Evolutionary conservation across 495 filamentous ascomycete genomes (phyloP).

Genomic region (Mycothermus thermophilus): DNA sequence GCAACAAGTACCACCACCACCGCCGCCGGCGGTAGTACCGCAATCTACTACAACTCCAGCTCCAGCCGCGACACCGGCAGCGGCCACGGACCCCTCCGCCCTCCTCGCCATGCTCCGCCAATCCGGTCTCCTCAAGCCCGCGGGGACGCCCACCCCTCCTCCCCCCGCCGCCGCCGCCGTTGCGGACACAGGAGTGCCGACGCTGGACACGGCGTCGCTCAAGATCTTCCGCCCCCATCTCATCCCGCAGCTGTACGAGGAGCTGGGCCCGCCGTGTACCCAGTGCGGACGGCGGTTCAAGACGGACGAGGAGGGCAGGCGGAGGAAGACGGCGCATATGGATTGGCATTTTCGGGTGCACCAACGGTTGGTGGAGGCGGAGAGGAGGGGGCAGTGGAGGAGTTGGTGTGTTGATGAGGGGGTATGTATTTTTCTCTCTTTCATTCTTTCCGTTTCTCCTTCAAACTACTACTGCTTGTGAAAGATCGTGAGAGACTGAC

Average conservation of each 20-base stretch:
- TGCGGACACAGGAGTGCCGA: too few relatives aligned
- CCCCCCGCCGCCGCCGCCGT: conserved; percentile 12
- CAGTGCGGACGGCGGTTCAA: conserved; percentile 84
- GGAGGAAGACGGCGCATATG: conserved; percentile 80
- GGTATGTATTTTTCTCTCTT: conserved; percentile 38
- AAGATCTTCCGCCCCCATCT: conserved; percentile 62
- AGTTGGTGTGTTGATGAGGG: conserved; percentile 89
- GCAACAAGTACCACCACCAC: conserved; percentile 18
- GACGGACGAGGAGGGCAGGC: conserved; percentile 59
- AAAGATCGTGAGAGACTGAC: neutral
- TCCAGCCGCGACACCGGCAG: conserved; percentile 2
- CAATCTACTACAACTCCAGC: too few relatives aligned
- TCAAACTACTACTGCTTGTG: conserved; percentile 7
- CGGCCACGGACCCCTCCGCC: conserved; percentile 23
- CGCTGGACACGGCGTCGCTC: conserved; percentile 35
- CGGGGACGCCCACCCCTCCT: conserved; percentile 25
- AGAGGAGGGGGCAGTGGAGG: conserved; percentile 69
- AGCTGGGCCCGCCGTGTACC: conserved; percentile 68
- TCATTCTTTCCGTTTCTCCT: neutral
- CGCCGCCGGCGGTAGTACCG: conserved; percentile 10
- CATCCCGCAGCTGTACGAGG: conserved; percentile 58
- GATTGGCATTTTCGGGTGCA: conserved; percentile 98
- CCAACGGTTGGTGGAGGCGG: conserved; percentile 68
- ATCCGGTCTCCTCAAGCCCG: conserved; percentile 31
- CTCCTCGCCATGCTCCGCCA: conserved; percentile 36